Base-by-base conservation (phyloP, 2,329 filamentous ascomycete species). In the Penicillium thymicola region DNA sequence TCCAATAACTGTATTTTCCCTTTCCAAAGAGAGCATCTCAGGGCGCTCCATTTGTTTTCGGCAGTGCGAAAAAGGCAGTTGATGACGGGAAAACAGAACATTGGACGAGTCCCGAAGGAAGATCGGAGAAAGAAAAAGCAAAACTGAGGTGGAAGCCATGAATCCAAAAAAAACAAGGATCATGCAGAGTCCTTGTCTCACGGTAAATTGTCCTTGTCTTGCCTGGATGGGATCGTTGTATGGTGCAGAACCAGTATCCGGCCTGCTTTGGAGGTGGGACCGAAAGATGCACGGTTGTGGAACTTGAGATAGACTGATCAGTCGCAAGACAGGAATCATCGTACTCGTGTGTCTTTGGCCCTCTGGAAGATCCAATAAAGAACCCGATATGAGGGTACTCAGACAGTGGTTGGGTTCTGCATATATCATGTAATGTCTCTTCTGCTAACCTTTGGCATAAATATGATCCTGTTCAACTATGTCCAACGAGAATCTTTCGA, bases 101-200 rank as follows among this genome's bases (percentile, higher is more conserved):
- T 34, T 5, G 6, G 7, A 30, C 28, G 44, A 43, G 21, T 10
- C 43, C 23, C 34, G 25, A 54, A 14, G 51, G 42, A 21, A 45
- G 34, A 51, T 40, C 34, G 42, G 48, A 30, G 34, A 41, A 52
- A 30, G 10, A 52, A 52, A 52, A 55, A 52, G 42, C 41, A 52
- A 55, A 55, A 46, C 10, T 5, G 27, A 10, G n/a, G 14, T 21
- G 23, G n/a, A 23, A 23, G 46, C 27, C 41, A 46, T 34, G 14
- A 41, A 52, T 16, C 1, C 3, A n/a, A 13, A 42, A n/a, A 13
- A 42, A 40, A 23, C 54, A 51, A 34, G 48, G 41, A 55, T 46
- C 2, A 37, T 43, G 45, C 45, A 52, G 41, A 30, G 52, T 46
- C 13, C 11, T 30, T 40, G 54, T 55, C 28, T 42, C 11, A 55